A percentile compares a stretch with the other conserved stretches of the same genome.
phyloP scores from a whole-genome alignment of 1,284 basidiomycete genomes.

The Fomitopsis betulina region DNA sequence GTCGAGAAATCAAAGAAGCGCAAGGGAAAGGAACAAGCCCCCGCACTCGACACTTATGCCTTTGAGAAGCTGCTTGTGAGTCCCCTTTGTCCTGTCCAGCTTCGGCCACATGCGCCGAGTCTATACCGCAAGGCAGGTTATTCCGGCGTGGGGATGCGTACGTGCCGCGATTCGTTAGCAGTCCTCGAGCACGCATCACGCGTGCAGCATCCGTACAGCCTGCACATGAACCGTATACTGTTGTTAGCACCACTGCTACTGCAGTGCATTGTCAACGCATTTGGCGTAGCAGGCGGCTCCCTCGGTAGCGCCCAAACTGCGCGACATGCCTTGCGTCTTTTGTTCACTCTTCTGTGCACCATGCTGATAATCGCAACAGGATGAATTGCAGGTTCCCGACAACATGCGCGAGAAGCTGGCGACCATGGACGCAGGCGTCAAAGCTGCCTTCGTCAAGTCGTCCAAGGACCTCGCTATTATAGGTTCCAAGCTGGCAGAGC shows the following conservation, averaged over 20 bases:
- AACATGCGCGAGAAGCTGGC: conserved; percentile 72
- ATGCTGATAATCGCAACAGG: conserved; percentile 38
- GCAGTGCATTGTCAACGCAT: too few species aligned
- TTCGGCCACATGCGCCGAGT: too few species aligned
- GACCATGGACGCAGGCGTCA: conserved; percentile 77
- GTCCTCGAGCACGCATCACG: too few species aligned
- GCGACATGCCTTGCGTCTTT: neutral
- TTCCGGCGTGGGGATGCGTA: too few species aligned
- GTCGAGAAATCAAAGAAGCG: conserved; percentile 27
- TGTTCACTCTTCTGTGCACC: neutral
- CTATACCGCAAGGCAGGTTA: too few species aligned
- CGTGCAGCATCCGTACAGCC: too few species aligned
- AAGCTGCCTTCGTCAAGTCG: conserved; percentile 87
- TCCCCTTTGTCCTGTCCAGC: conserved; percentile 5
- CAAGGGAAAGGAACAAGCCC: conserved; percentile 31
- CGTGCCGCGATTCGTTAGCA: too few species aligned
- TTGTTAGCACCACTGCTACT: too few species aligned
- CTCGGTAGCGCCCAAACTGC: neutral
- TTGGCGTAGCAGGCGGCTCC: too few species aligned
- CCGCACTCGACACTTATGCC: conserved; percentile 35
- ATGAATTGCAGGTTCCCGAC: conserved; percentile 80
- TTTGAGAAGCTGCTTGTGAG: conserved; percentile 72
- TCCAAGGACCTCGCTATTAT: conserved; percentile 62
- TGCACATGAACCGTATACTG: too few species aligned
- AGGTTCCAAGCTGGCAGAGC: conserved; percentile 27